Conservation (phyloP, 1,284 basidiomycete species). For the Tetrapyrgos nigripes region DNA sequence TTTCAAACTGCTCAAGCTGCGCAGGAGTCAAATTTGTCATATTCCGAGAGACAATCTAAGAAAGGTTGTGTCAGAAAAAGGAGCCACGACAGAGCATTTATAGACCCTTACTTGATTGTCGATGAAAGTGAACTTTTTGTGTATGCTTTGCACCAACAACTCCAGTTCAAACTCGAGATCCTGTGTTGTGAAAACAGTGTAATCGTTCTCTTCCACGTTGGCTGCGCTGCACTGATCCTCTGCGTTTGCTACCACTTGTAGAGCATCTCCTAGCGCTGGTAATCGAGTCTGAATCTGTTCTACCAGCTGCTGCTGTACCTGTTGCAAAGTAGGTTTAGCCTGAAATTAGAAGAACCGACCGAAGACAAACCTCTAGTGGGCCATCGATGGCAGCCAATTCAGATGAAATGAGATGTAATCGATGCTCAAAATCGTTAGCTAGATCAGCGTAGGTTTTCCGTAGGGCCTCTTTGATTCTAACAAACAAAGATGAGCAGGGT, state of each 20-base stretch:
- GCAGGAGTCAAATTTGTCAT: constrained; percentile 94
- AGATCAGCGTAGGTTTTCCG: constrained; percentile 85
- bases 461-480: constrained; percentile 88
- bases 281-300: constrained; percentile 68
- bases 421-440: constrained; percentile 86
- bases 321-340: neutral
- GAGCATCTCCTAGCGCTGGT: constrained; percentile 61
- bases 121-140: constrained; percentile 93
- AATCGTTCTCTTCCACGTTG: constrained; percentile 97
- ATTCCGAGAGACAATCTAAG: constrained; percentile 88
- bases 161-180: constrained; percentile 93
- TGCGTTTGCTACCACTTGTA: constrained; percentile 61
- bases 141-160: constrained; percentile 80
- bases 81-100: constrained; percentile 13
- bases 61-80: too few species aligned
- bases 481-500: neutral
- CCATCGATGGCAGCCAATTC: constrained; percentile 83
- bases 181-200: constrained; percentile 90
- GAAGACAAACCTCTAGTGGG: constrained; percentile 68
- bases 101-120: constrained; percentile 83
- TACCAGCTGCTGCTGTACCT: constrained; percentile 63
- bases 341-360: neutral
- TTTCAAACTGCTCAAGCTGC: constrained; percentile 96
- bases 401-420: constrained; percentile 73
- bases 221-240: constrained; percentile 87